Conservation (phyloP, 1,284 basidiomycete genomes). For the Sporisorium iseilematis-ciliati region DNA sequence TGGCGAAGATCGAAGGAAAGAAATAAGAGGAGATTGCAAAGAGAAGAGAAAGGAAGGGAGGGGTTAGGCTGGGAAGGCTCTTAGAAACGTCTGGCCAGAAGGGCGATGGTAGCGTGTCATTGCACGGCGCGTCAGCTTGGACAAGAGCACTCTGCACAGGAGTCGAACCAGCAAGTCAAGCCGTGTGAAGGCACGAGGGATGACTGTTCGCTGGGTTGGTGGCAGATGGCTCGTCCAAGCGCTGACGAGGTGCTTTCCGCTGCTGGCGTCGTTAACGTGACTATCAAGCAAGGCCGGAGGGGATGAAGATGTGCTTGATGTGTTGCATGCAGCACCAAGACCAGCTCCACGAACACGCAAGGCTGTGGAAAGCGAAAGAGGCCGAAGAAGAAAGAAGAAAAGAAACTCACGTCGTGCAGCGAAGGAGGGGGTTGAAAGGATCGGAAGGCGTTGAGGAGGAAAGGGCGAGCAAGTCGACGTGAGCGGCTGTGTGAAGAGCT, state of each 20-base stretch:
- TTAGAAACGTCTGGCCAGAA: constrained; percentile 45
- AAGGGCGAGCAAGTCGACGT: background rate
- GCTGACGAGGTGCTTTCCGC: constrained; percentile 15
- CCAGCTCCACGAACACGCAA: background rate
- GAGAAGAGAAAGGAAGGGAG: background rate
- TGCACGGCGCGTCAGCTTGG: constrained; percentile 7
- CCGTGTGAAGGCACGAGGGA: background rate
- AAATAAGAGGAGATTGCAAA: constrained; percentile 7
- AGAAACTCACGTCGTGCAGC: constrained; percentile 41
- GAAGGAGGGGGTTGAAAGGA: constrained; percentile 5
- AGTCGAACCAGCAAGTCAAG: background rate
- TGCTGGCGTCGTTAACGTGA: constrained; percentile 48
- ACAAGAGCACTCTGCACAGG: constrained; percentile 3
- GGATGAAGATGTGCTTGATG: background rate
- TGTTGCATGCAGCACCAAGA: constrained; percentile 1
- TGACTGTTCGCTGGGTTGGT: background rate
- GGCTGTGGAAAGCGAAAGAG: background rate
- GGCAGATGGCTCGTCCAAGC: background rate
- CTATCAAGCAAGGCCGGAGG: constrained; percentile 27
- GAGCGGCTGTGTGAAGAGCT: background rate
- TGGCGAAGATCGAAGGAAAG: background rate
- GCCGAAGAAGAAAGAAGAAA: background rate
- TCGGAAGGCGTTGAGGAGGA: background rate
- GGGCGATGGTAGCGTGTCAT: constrained; percentile 14
- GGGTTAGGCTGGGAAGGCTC: constrained; percentile 33